Evolutionary conservation across 305 asterid genomes (phyloP).

Genomic region (Lippia alba): DNA sequence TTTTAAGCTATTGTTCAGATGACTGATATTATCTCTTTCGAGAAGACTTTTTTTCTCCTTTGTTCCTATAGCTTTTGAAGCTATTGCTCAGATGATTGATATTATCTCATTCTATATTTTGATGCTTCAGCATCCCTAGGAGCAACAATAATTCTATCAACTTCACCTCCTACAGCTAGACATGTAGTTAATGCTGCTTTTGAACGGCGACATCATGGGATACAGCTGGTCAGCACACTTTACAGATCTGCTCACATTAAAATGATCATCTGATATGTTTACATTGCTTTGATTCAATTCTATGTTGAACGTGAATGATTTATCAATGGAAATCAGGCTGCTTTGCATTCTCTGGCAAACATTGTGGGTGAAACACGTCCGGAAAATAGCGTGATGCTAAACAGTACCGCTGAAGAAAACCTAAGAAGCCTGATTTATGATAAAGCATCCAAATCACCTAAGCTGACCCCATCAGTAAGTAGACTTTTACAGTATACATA

Average conservation of each 20-base stretch:
- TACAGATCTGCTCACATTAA: slow-evolving; percentile 4
- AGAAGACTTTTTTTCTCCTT: slow-evolving; percentile 19
- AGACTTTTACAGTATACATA: slow-evolving; percentile 8
- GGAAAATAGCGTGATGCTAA: slow-evolving; percentile 52
- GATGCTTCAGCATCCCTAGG: slow-evolving; percentile 74
- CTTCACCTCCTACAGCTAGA: slow-evolving; percentile 69
- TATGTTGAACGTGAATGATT: slow-evolving; percentile 25
- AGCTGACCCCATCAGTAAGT: slow-evolving; percentile 89
- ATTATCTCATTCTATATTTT: slow-evolving; percentile 26
- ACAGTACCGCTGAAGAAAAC: slow-evolving; percentile 72
- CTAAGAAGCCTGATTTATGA: slow-evolving; percentile 73
- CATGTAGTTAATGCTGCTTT: slow-evolving; percentile 83
- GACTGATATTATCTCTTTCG: slow-evolving; percentile 31
- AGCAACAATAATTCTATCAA: slow-evolving; percentile 66
- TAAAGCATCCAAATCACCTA: slow-evolving; percentile 73
- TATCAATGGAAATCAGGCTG: slow-evolving; percentile 64
- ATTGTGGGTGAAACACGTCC: slow-evolving; percentile 80
- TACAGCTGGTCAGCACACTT: slow-evolving; percentile 72
- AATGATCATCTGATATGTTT: slow-evolving; percentile 13
- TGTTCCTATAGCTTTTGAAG: slow-evolving; percentile 25
- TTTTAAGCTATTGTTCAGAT: slow-evolving; percentile 21
- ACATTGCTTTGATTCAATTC: slow-evolving; percentile 25
- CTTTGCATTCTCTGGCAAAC: slow-evolving; percentile 87
- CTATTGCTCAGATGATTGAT: slow-evolving; percentile 28
- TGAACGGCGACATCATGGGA: slow-evolving; percentile 78